Conservation (phyloP, 495 filamentous ascomycete species). For the Neurospora terricola region DNA sequence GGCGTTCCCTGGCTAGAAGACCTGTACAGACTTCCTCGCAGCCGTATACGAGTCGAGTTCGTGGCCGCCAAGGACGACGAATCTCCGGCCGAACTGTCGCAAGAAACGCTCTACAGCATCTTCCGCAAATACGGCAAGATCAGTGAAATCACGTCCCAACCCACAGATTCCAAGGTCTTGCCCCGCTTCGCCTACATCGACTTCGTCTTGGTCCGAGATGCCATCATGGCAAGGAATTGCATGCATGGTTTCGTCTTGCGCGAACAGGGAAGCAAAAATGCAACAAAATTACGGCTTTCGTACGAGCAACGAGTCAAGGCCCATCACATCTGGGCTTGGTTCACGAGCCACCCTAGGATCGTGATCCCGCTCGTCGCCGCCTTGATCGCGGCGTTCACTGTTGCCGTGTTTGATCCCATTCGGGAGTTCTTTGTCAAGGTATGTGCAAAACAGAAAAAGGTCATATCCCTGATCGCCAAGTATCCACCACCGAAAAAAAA, state of each 20-base stretch:
- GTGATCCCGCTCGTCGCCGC: conserved; percentile 77
- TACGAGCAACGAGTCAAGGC: conserved; percentile 70
- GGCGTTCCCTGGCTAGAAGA: conserved; percentile 96
- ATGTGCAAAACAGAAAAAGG: neutral
- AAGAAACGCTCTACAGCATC: conserved; percentile 77
- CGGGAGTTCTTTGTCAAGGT: conserved; percentile 81
- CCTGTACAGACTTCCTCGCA: conserved; percentile 70
- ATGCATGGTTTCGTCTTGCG: conserved; percentile 72
- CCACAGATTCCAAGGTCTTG: conserved; percentile 70
- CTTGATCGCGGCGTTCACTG: conserved; percentile 69
- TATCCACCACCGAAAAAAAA: neutral
- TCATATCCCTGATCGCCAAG: neutral
- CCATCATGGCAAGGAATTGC: conserved; percentile 86
- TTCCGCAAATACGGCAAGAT: conserved; percentile 88
- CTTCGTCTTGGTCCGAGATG: conserved; percentile 56
- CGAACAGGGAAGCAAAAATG: conserved; percentile 63
- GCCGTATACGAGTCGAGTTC: conserved; percentile 73
- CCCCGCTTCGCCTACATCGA: conserved; percentile 74
- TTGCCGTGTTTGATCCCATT: conserved; percentile 87
- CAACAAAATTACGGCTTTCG: conserved; percentile 64
- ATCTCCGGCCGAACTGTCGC: conserved; percentile 54
- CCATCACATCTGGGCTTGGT: conserved; percentile 78
- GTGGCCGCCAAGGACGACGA: conserved; percentile 53
- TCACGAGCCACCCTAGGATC: conserved; percentile 79
- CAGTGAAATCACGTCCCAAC: conserved; percentile 65